Evolutionary conservation across 352 stramenopile species (phyloP).

Genomic region (Pythium guiyangense): DNA sequence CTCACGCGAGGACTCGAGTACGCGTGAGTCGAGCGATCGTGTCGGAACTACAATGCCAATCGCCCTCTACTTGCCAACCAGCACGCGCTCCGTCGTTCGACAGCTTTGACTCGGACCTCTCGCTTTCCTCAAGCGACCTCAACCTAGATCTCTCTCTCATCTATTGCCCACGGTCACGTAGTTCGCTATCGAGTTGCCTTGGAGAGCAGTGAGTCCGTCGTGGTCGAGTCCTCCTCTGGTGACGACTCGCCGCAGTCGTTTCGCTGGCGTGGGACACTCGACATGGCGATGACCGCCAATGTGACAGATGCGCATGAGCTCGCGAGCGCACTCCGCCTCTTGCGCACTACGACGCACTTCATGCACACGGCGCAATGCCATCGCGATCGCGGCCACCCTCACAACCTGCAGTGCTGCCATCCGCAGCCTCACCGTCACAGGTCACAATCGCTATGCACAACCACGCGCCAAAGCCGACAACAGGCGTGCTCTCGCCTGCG

Average conservation of each 20-base stretch:
- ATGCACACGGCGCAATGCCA: not conserved
- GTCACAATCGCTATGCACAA: not conserved
- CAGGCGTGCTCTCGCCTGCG: conserved; percentile 10
- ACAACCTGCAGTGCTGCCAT: not conserved
- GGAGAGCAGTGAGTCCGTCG: too few species aligned
- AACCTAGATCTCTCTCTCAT: too few species aligned
- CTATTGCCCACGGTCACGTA: too few species aligned
- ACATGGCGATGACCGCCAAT: not conserved
- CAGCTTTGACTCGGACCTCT: too few species aligned
- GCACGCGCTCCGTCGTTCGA: too few species aligned
- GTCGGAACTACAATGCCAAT: too few species aligned
- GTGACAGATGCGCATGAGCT: not conserved
- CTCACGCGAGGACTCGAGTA: conserved; percentile 49
- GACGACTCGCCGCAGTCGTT: conserved; percentile 2
- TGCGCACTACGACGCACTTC: not conserved
- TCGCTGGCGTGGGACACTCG: conserved; percentile 8
- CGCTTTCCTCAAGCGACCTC: too few species aligned
- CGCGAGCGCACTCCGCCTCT: not conserved
- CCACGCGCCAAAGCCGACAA: not conserved
- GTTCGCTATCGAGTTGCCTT: too few species aligned
- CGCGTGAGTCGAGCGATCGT: conserved; percentile 15
- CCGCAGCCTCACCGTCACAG: conserved; percentile 2
- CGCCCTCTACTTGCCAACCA: not conserved
- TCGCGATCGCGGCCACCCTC: too few species aligned
- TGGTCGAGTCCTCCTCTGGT: too few species aligned